phyloP scores from a whole-genome alignment of 345 rosid species.

The Diplotaxis tenuifolia region DNA sequence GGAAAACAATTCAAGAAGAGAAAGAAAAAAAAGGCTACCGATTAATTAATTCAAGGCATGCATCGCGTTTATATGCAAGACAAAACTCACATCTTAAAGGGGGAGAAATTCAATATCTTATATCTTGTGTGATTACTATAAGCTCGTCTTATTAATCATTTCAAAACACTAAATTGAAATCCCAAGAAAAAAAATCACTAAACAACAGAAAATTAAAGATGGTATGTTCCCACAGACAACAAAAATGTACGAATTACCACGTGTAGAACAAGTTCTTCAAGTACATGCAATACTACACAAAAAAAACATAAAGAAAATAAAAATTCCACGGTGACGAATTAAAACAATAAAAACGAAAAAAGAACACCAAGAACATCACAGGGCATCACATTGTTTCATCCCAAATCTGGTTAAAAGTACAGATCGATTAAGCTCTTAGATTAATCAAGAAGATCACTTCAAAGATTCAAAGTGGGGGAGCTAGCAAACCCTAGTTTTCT shows the following conservation, averaged over 20 bases:
- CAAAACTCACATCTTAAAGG: not conserved
- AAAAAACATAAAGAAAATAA: not conserved
- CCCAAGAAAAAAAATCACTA: not conserved
- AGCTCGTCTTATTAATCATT: not conserved
- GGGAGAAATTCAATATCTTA: not conserved
- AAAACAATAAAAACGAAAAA: not conserved
- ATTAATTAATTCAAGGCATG: not conserved
- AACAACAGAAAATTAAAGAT: not conserved
- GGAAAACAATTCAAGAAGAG: not conserved
- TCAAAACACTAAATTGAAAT: not conserved
- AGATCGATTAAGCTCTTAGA: not conserved
- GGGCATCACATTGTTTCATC: conserved; percentile 9
- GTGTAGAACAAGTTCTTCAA: conserved; percentile 23
- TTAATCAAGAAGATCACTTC: not conserved
- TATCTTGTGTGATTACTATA: not conserved
- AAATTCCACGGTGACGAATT: not conserved
- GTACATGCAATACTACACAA: conserved; percentile 20
- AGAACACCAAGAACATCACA: conserved; percentile 10
- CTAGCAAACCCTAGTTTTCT: conserved; percentile 1
- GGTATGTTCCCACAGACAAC: conserved; percentile 1
- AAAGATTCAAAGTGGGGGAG: not conserved
- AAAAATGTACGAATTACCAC: conserved; percentile 17
- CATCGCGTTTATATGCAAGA: not conserved
- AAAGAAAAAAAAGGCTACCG: not conserved
- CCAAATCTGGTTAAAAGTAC: not conserved